Percentiles rank a stretch among this genome's conserved stretches.
Evolutionary conservation across 1,284 basidiomycete genomes (phyloP).

Genomic region (Fomitopsis schrenkii): DNA sequence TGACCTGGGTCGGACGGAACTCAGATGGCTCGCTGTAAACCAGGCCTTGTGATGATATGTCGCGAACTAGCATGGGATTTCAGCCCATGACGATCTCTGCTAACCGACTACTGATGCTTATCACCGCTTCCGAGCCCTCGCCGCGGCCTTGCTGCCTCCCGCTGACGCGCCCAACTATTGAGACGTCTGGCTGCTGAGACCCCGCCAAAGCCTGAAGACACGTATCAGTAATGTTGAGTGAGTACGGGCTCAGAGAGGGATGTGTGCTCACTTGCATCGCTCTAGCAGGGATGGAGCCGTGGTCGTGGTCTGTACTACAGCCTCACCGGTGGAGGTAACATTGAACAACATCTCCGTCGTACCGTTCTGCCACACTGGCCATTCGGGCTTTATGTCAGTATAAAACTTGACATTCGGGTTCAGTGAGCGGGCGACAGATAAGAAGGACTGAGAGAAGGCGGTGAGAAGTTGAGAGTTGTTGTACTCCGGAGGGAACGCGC

Average conservation of each 20-base stretch:
- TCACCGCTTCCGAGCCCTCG: too few species aligned
- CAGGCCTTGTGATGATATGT: too few species aligned
- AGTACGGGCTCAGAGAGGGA: neutral
- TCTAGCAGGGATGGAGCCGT: neutral
- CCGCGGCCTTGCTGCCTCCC: too few species aligned
- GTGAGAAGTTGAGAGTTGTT: neutral
- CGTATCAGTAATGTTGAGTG: neutral
- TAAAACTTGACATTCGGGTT: neutral
- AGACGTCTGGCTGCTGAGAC: neutral
- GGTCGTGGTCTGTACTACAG: neutral
- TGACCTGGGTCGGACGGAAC: too few species aligned
- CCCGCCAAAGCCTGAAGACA: neutral
- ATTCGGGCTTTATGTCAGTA: neutral
- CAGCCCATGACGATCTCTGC: too few species aligned
- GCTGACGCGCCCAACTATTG: neutral
- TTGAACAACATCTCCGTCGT: neutral
- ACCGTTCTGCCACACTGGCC: neutral
- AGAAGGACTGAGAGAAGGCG: neutral
- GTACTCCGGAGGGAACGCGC: neutral
- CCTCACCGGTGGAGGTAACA: neutral
- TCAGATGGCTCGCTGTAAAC: too few species aligned
- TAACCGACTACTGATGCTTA: too few species aligned
- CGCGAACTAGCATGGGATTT: too few species aligned
- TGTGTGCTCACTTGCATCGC: neutral
- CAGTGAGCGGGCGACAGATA: neutral